A percentile compares a stretch with the other conserved stretches of the same genome.
Evolutionary conservation across 768 basidiomycete genomes (phyloP).

Genomic region (Amanita subjunquillea): DNA sequence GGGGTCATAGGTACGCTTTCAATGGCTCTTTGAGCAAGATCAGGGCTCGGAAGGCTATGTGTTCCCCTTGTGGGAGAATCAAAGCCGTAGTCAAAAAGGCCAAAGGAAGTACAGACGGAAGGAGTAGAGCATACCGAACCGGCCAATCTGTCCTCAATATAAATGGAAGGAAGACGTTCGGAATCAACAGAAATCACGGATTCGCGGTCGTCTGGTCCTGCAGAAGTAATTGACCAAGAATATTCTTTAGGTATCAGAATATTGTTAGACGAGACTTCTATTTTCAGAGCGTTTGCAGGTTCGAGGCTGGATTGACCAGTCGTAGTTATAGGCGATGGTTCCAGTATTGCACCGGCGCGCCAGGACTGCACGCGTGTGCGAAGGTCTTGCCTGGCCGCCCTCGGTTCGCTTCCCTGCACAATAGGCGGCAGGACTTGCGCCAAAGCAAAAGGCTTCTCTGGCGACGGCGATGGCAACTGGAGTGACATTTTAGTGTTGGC

Average conservation of each 20-base stretch:
- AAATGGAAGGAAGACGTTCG: constrained; percentile 38
- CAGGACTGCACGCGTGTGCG: constrained; percentile 54
- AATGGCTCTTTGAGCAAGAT: constrained; percentile 44
- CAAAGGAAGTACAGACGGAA: constrained; percentile 45
- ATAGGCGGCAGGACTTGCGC: constrained; percentile 45
- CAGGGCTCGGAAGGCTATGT: constrained; percentile 42
- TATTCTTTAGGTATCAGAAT: constrained; percentile 57
- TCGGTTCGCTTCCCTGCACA: constrained; percentile 49
- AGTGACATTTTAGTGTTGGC: constrained; percentile 6
- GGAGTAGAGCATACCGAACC: constrained; percentile 52
- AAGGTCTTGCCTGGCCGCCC: constrained; percentile 39
- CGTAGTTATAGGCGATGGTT: constrained; percentile 36
- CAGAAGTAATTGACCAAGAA: constrained; percentile 59
- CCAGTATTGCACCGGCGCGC: constrained; percentile 46
- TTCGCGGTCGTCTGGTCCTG: constrained; percentile 37
- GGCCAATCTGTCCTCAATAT: constrained; percentile 39
- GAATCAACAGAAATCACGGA: constrained; percentile 19
- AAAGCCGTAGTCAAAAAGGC: constrained; percentile 38
- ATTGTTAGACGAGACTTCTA: constrained; percentile 18
- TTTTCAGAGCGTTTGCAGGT: constrained; percentile 29
- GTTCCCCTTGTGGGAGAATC: constrained; percentile 23
- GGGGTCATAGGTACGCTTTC: constrained; percentile 46
- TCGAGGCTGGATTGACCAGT: constrained; percentile 41
- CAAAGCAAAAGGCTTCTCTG: constrained; percentile 14
- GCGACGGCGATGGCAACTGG: constrained; percentile 11